These are phyloP conservation scores for Phytophthora boehmeriae DNA, from an alignment of 352 stramenopile species.

Conservation along the genomic window DNA sequence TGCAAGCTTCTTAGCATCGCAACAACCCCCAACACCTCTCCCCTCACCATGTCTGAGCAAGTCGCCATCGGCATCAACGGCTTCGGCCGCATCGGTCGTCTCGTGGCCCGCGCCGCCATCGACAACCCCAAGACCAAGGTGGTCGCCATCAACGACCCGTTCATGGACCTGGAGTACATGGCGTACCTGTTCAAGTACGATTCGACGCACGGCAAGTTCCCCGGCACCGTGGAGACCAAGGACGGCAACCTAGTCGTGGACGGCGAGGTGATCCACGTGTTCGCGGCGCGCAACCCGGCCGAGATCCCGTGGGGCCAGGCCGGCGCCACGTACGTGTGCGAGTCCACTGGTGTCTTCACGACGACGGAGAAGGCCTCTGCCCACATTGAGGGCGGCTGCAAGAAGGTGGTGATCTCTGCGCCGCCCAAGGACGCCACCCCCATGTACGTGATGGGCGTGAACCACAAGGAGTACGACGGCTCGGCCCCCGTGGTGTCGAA, in stretches of 20 bases:
- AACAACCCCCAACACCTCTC: too few relatives aligned
- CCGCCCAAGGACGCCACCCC: conserved; percentile 95
- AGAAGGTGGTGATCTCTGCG: conserved; percentile 97
- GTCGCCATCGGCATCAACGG: conserved; percentile 98
- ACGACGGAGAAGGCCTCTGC: conserved; percentile 92
- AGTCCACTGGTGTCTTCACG: conserved; percentile 83
- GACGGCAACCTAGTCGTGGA: conserved; percentile 90
- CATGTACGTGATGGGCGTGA: conserved; percentile 99
- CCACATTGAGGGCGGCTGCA: conserved; percentile 92
- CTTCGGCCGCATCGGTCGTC: conserved; percentile 98
- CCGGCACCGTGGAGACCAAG: conserved; percentile 81
- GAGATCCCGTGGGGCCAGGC: conserved; percentile 93
- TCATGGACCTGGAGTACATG: conserved; percentile 97
- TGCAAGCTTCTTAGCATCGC: neutral
- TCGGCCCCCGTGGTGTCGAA: conserved; percentile 97
- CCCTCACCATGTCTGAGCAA: conserved; percentile 18
- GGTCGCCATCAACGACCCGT: conserved; percentile 94
- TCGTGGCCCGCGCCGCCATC: conserved; percentile 93
- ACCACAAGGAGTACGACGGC: conserved; percentile 93
- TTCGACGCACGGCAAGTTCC: conserved; percentile 91
- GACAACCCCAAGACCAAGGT: conserved; percentile 87
- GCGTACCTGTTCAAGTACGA: conserved; percentile 93
- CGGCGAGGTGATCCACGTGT: conserved; percentile 93
- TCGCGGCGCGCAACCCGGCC: conserved; percentile 91
- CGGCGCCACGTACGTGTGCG: conserved; percentile 94